Evolutionary conservation across 352 stramenopile genomes (phyloP).

Genomic region (Phytophthora fragariae): DNA sequence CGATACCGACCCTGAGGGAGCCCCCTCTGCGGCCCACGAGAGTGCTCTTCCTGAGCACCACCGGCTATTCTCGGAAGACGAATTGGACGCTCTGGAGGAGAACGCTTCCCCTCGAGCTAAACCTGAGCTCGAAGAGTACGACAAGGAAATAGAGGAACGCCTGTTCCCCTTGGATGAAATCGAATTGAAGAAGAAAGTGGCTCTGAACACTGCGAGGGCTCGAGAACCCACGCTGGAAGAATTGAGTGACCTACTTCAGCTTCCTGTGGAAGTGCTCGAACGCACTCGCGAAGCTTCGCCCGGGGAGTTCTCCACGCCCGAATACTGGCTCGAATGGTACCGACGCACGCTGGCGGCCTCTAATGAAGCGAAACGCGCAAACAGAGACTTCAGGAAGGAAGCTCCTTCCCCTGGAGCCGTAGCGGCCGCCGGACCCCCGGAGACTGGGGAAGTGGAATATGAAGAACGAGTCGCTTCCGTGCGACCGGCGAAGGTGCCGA

Average conservation of each 20-base stretch:
- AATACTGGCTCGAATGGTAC: constrained; percentile 1
- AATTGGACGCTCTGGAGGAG: not conserved
- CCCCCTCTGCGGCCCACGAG: too few species aligned
- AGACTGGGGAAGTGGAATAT: too few species aligned
- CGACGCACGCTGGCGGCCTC: not conserved
- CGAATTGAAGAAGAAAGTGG: not conserved
- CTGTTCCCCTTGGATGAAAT: constrained; percentile 4
- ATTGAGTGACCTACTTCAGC: not conserved
- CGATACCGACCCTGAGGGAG: too few species aligned
- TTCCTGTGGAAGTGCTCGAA: not conserved
- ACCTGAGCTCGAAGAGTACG: not conserved
- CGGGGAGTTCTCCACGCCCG: not conserved
- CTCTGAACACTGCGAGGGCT: not conserved
- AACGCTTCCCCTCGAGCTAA: too few species aligned
- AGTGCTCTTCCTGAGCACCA: not conserved
- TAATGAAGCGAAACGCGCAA: not conserved
- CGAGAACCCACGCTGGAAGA: not conserved
- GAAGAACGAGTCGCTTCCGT: too few species aligned
- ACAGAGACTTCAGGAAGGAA: not conserved
- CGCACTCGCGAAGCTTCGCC: not conserved
- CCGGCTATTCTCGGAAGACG: not conserved
- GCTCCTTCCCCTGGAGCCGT: too few species aligned
- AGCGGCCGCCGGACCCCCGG: too few species aligned
- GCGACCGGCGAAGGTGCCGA: too few species aligned
- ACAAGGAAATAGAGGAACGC: constrained; percentile 8